Percentiles rank a stretch among this genome's conserved stretches.
phyloP scores from a whole-genome alignment of 1,284 basidiomycete genomes.

The Vanrija sp. region DNA sequence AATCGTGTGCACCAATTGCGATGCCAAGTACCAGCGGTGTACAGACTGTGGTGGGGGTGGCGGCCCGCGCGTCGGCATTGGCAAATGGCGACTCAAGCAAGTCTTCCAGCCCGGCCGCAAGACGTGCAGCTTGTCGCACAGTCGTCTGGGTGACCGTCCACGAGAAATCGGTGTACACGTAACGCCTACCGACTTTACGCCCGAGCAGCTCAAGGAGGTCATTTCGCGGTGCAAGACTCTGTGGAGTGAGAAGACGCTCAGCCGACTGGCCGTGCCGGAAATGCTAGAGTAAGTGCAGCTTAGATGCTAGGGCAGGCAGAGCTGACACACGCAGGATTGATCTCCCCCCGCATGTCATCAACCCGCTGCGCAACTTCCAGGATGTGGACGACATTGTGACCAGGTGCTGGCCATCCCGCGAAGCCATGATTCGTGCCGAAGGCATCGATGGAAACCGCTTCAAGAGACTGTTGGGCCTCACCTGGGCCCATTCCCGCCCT shows the following conservation, averaged over 20 bases:
- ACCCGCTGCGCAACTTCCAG: conserved; percentile 36
- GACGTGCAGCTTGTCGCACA: conserved; percentile 50
- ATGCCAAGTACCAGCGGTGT: conserved; percentile 41
- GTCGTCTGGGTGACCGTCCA: conserved; percentile 42
- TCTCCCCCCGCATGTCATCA: conserved; percentile 30
- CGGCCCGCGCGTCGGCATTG: conserved; percentile 48
- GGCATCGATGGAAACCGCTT: conserved; percentile 36
- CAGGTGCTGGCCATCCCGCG: conserved; percentile 44
- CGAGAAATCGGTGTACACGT: conserved; percentile 46
- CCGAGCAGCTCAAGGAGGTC: conserved; percentile 45
- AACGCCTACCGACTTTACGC: conserved; percentile 42
- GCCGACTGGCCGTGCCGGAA: conserved; percentile 47
- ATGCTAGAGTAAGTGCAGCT: conserved; percentile 42
- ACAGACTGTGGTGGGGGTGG: conserved; percentile 48
- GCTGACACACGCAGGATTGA: conserved; percentile 32
- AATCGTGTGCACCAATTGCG: conserved; percentile 39
- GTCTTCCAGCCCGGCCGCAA: conserved; percentile 50
- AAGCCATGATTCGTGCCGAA: conserved; percentile 43
- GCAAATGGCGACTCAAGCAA: conserved; percentile 52
- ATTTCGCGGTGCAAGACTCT: conserved; percentile 41
- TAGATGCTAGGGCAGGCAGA: background rate
- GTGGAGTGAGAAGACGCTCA: conserved; percentile 47
- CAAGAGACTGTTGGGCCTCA: conserved; percentile 42
- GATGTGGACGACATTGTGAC: conserved; percentile 45
- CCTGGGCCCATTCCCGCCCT: conserved; percentile 45